These are phyloP conservation scores for Chrysosphaeria jannelii DNA, from an alignment of 2,329 filamentous ascomycete species.

Conservation along the genomic window DNA sequence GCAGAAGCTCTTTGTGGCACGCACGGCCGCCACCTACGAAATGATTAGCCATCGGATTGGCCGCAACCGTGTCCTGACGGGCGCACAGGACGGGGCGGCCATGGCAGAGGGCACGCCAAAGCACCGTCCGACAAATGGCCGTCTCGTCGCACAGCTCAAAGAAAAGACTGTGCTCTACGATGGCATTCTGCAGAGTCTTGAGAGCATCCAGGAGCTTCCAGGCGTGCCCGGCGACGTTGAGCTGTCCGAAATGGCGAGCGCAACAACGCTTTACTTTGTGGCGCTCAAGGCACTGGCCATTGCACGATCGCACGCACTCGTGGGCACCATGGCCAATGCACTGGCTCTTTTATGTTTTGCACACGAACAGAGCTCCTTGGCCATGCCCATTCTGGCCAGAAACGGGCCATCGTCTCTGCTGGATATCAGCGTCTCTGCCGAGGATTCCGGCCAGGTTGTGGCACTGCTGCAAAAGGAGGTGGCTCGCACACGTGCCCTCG, in stretches of 20 bases:
- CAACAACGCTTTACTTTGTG: conserved; percentile 56
- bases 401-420: conserved; percentile 16
- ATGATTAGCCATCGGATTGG: conserved; percentile 88
- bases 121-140: conserved; percentile 37
- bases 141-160: conserved; percentile 49
- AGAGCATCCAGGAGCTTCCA: conserved; percentile 66
- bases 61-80: conserved; percentile 66
- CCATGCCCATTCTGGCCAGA: conserved; percentile 16
- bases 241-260: conserved; percentile 50
- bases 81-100: conserved; percentile 49
- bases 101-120: too few species aligned
- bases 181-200: conserved; percentile 65
- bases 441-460: conserved; percentile 26
- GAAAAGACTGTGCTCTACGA: conserved; percentile 79
- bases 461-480: conserved; percentile 37
- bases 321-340: conserved; percentile 43
- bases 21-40: conserved; percentile 78
- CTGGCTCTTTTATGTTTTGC: conserved; percentile 61
- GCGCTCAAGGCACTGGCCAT: conserved; percentile 56
- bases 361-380: conserved; percentile 24
- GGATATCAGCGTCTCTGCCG: conserved; percentile 33
- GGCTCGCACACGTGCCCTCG: conserved; percentile 57
- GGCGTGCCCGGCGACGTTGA: conserved; percentile 61
- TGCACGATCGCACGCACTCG: conserved; percentile 53
- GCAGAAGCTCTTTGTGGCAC: conserved; percentile 77